Evolutionary conservation across 169 alveolate species (phyloP).

Genomic region (Besnoitia besnoiti): DNA sequence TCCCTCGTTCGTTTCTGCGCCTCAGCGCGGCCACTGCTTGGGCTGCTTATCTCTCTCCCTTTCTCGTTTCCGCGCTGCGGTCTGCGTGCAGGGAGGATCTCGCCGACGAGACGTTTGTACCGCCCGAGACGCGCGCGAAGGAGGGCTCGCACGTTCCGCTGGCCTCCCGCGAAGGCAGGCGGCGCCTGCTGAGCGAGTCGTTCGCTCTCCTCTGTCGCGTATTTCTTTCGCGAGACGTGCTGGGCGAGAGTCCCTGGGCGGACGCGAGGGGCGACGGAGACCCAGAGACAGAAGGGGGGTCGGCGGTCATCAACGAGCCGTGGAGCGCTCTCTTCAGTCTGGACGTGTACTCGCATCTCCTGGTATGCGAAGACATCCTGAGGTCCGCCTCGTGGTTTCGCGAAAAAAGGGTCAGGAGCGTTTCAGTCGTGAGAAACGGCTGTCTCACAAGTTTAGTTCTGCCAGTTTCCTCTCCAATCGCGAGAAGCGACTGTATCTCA

Average conservation of each 20-base stretch:
- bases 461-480: not conserved
- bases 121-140: no score
- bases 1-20: no score
- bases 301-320: not conserved
- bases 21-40: no score
- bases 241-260: not conserved
- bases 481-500: not conserved
- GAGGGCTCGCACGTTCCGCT: no score
- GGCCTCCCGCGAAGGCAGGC: not conserved
- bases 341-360: constrained; percentile 36
- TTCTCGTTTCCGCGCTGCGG: no score
- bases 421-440: not conserved
- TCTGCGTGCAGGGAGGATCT: not conserved
- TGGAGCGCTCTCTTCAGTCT: constrained; percentile 2
- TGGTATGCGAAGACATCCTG: constrained; percentile 51
- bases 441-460: not conserved
- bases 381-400: no score
- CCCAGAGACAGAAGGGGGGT: not conserved
- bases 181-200: not conserved
- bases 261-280: not conserved
- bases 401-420: not conserved
- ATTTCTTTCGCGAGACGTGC: not conserved
- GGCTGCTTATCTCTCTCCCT: no score
- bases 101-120: no score
- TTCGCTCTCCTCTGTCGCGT: not conserved